Percentiles rank a stretch among this genome's conserved stretches.
Conservation (phyloP, 1,284 basidiomycete species). For the Agaricales sp. region DNA sequence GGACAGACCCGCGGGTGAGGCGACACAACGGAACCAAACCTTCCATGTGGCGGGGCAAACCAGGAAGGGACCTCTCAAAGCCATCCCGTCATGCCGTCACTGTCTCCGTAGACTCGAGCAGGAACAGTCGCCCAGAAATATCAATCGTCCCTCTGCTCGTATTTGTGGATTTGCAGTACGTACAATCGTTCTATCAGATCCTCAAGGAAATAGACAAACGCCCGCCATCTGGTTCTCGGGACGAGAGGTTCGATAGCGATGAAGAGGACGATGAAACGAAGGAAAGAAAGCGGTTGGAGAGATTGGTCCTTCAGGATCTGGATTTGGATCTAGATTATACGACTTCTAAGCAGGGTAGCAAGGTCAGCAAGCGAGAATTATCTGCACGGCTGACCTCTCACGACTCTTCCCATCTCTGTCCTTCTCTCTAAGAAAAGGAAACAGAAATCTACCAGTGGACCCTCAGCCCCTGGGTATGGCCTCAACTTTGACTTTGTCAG, state of each 20-base stretch:
- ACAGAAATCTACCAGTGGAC: conserved; percentile 5
- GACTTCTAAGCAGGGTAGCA: conserved; percentile 11
- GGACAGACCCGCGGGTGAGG: conserved; percentile 38
- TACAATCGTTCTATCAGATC: conserved; percentile 26
- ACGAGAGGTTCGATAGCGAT: conserved; percentile 5
- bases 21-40: conserved; percentile 35
- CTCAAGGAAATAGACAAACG: conserved; percentile 30
- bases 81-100: conserved; percentile 1
- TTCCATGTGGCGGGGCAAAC: conserved; percentile 48
- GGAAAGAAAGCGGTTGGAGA: conserved; percentile 33
- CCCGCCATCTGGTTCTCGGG: background rate
- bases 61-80: conserved; percentile 12
- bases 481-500: conserved; percentile 45
- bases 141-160: conserved; percentile 54
- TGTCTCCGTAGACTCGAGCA: background rate
- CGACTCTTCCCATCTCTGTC: background rate
- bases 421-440: conserved; percentile 5
- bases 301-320: conserved; percentile 43
- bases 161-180: conserved; percentile 59
- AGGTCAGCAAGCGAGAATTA: conserved; percentile 16
- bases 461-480: conserved; percentile 14
- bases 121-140: conserved; percentile 22
- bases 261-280: conserved; percentile 18
- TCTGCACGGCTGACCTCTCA: background rate
- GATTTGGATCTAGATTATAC: conserved; percentile 38